Percentiles rank a stretch among this genome's conserved stretches.
Evolutionary conservation across 805 yeast species (phyloP).

Genomic region (Wickerhamiella qilinensis): DNA sequence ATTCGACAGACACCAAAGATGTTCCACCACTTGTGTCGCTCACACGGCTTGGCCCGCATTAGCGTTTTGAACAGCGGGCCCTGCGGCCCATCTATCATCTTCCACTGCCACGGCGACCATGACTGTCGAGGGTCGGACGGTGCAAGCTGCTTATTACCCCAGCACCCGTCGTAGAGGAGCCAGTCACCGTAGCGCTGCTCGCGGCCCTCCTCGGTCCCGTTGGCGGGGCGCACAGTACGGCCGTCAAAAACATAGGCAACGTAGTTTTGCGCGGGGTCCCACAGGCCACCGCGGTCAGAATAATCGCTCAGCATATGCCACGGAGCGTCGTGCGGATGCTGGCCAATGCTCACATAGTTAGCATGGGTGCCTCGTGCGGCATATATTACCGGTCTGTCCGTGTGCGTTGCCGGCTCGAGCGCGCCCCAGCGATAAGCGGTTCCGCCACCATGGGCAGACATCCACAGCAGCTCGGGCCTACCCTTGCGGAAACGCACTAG

Average conservation of each 20-base stretch:
- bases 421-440: slow-evolving; percentile 70
- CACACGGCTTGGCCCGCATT: slow-evolving; percentile 56
- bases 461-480: slow-evolving; percentile 72
- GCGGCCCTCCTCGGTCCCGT: slow-evolving; percentile 31
- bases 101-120: slow-evolving; percentile 81
- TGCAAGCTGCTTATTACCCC: slow-evolving; percentile 74
- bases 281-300: slow-evolving; percentile 85
- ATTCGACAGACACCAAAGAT: slow-evolving; percentile 70
- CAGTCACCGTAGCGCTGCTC: slow-evolving; percentile 49
- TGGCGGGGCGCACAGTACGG: slow-evolving; percentile 25
- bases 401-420: slow-evolving; percentile 39
- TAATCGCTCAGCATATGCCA: slow-evolving; percentile 81
- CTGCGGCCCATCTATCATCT: slow-evolving; percentile 79
- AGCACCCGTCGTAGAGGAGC: slow-evolving; percentile 65
- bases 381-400: slow-evolving; percentile 55
- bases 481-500: slow-evolving; percentile 65
- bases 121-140: slow-evolving; percentile 63
- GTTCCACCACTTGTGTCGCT: slow-evolving; percentile 86
- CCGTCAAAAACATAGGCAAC: slow-evolving; percentile 74
- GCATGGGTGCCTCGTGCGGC: slow-evolving; percentile 96
- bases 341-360: slow-evolving; percentile 89
- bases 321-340: slow-evolving; percentile 90
- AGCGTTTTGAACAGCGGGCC: slow-evolving; percentile 80
- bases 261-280: slow-evolving; percentile 82
- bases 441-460: slow-evolving; percentile 98